phyloP scores from a whole-genome alignment of 2,329 filamentous ascomycete genomes.

The Aspergillus novofumigatus region DNA sequence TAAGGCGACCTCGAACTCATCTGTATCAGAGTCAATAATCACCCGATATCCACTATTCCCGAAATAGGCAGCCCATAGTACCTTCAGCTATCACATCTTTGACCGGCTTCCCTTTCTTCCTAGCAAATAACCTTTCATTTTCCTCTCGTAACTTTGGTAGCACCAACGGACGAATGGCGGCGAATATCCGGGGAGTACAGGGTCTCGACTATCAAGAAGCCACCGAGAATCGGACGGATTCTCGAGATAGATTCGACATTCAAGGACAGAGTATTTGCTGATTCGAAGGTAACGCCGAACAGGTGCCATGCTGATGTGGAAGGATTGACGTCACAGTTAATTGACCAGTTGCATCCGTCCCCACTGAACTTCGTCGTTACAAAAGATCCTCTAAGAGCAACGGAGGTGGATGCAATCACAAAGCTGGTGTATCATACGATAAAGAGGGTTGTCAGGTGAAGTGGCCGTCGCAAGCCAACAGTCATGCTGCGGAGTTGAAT shows the following conservation, averaged over 20 bases:
- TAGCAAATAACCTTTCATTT: slow-evolving; percentile 56
- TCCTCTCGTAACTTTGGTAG: slow-evolving; percentile 90
- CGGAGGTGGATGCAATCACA: no score
- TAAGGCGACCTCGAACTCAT: slow-evolving; percentile 93
- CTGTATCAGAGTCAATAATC: slow-evolving; percentile 42
- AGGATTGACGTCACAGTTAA: not conserved
- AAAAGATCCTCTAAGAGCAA: not conserved
- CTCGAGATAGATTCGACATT: slow-evolving; percentile 93
- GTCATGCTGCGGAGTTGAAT: not conserved
- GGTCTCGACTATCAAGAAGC: slow-evolving; percentile 75
- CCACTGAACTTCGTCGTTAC: not conserved
- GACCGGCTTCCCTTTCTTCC: slow-evolving; percentile 73
- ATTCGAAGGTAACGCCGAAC: slow-evolving; percentile 87
- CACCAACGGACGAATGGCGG: slow-evolving; percentile 78
- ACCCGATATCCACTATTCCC: not conserved
- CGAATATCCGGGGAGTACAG: slow-evolving; percentile 76
- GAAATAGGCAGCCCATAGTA: slow-evolving; percentile 31
- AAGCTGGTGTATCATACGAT: no score
- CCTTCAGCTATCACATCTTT: slow-evolving; percentile 85
- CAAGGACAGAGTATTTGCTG: slow-evolving; percentile 89
- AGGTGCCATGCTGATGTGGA: slow-evolving; percentile 66
- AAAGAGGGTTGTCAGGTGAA: not conserved
- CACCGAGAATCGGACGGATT: slow-evolving; percentile 76
- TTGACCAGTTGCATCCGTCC: not conserved
- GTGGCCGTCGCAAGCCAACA: no score